phyloP scores from a whole-genome alignment of 2,329 filamentous ascomycete species.

The Xylariaceae sp. region DNA sequence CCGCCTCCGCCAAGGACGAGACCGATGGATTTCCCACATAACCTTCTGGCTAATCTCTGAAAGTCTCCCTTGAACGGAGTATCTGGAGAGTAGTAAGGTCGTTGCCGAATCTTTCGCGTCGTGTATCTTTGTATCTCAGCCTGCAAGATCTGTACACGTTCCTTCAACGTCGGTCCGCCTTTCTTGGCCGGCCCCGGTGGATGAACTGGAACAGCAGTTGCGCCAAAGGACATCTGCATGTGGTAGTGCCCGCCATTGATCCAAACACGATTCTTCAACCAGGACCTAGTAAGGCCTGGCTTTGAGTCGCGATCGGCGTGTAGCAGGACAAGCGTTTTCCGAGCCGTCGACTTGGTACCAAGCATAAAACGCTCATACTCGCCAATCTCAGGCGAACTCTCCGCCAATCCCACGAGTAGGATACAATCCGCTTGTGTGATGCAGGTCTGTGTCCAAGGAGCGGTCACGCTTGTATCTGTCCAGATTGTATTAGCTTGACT shows the following conservation, averaged over 20 bases:
- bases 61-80: slow-evolving; percentile 96
- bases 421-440: slow-evolving; percentile 97
- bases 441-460: slow-evolving; percentile 97
- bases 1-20: slow-evolving; percentile 91
- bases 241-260: slow-evolving; percentile 98
- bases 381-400: slow-evolving; percentile 82
- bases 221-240: slow-evolving; percentile 87
- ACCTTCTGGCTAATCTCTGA: slow-evolving; percentile 78
- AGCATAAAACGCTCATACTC: slow-evolving; percentile 96
- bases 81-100: slow-evolving; percentile 82
- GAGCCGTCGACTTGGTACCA: slow-evolving; percentile 93
- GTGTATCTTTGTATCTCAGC: slow-evolving; percentile 99
- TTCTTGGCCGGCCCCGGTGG: slow-evolving; percentile 59
- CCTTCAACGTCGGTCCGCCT: slow-evolving; percentile 80
- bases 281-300: slow-evolving; percentile 78
- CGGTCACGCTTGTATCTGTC: slow-evolving; percentile 87
- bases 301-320: slow-evolving; percentile 84
- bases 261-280: slow-evolving; percentile 91
- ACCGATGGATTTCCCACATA: slow-evolving; percentile 92
- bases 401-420: slow-evolving; percentile 82
- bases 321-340: slow-evolving; percentile 85
- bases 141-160: slow-evolving; percentile 88
- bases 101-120: slow-evolving; percentile 82
- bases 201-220: slow-evolving; percentile 70
- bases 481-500: slow-evolving; percentile 12